Percentiles rank a stretch among this genome's conserved stretches.
Evolutionary conservation across 1,284 basidiomycete species (phyloP).

Genomic region (Cerrena zonata): DNA sequence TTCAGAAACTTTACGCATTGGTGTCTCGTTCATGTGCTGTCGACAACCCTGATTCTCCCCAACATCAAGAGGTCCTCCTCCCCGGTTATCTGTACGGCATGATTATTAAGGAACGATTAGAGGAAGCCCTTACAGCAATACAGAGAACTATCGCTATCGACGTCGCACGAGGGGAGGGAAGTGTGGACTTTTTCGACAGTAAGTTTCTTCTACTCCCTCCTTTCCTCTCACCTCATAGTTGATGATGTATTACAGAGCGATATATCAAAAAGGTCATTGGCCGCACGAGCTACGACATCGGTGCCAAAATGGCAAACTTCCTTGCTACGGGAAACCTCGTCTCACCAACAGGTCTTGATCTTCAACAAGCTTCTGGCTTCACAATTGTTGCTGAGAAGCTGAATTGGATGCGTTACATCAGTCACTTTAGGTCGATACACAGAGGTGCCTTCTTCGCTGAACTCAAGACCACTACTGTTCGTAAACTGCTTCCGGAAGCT

Average conservation of each 20-base stretch:
- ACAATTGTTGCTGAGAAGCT: constrained; percentile 98
- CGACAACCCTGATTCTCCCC: constrained; percentile 98
- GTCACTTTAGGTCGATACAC: constrained; percentile 97
- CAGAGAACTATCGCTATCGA: constrained; percentile 72
- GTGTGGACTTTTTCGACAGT: constrained; percentile 85
- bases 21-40: constrained; percentile 88
- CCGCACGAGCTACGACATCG: constrained; percentile 88
- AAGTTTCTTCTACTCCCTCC: constrained; percentile 24
- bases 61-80: constrained; percentile 95
- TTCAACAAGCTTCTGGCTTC: constrained; percentile 96
- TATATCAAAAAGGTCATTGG: constrained; percentile 79
- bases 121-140: constrained; percentile 81
- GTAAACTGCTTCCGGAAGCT: constrained; percentile 94
- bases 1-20: constrained; percentile 90
- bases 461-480: constrained; percentile 95
- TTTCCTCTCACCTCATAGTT: neutral
- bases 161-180: constrained; percentile 64
- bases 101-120: constrained; percentile 97
- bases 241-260: constrained; percentile 44
- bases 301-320: constrained; percentile 87
- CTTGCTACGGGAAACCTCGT: constrained; percentile 95
- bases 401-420: constrained; percentile 97
- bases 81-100: constrained; percentile 92
- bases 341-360: constrained; percentile 90
- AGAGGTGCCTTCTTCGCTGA: constrained; percentile 99